A percentile compares a stretch with the other conserved stretches of the same genome.
These are phyloP conservation scores for Triglochin maritima DNA, from an alignment of 106 monocot species.

Conservation along the genomic window DNA sequence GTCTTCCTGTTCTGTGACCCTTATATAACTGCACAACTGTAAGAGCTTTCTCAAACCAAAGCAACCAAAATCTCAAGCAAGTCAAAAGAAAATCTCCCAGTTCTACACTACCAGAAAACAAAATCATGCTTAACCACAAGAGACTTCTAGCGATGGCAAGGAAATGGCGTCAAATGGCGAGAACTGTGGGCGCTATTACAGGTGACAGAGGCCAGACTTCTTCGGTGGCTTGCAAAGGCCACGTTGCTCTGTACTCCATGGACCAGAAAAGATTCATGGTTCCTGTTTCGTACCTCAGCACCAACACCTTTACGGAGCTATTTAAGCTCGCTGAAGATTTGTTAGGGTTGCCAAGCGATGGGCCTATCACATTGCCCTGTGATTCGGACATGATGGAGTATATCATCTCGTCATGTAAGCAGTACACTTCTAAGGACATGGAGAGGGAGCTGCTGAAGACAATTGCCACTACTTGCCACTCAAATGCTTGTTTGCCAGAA, in stretches of 20 bases:
- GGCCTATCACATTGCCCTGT: conserved; percentile 9
- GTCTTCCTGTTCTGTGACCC: too few relatives aligned
- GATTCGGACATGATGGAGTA: conserved; percentile 5
- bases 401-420: neutral
- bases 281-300: conserved; percentile 8
- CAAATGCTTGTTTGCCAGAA: neutral
- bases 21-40: too few relatives aligned
- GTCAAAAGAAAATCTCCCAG: too few relatives aligned
- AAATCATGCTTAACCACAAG: conserved; percentile 8
- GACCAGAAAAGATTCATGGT: conserved; percentile 12
- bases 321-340: conserved; percentile 10
- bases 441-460: neutral
- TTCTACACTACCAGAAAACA: too few relatives aligned
- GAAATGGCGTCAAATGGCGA: conserved; percentile 4
- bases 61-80: too few relatives aligned
- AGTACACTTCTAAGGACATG: neutral
- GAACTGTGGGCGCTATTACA: neutral
- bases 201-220: neutral
- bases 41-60: too few relatives aligned
- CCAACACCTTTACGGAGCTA: conserved; percentile 11
- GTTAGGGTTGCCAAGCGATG: conserved; percentile 10
- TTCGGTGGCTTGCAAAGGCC: conserved; percentile 1
- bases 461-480: neutral
- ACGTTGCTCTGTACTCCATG: conserved; percentile 9
- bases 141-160: conserved; percentile 15